These are phyloP conservation scores for Emericellopsis terricola DNA, from an alignment of 495 filamentous ascomycete genomes.

Conservation along the genomic window DNA sequence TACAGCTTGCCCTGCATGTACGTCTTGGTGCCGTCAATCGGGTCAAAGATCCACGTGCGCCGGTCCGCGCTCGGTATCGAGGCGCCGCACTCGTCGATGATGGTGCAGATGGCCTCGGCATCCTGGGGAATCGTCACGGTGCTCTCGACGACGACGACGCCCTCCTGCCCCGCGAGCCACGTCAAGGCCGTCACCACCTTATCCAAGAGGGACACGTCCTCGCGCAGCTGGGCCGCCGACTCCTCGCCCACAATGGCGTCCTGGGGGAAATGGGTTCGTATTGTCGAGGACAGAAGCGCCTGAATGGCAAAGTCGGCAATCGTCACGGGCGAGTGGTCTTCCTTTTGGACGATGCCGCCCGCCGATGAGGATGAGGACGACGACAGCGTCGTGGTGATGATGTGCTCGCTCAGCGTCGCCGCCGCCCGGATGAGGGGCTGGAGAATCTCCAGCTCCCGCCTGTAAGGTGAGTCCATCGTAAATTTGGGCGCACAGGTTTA, in stretches of 20 bases:
- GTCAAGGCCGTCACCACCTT: conserved; percentile 32
- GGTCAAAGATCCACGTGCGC: conserved; percentile 49
- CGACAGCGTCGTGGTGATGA: conserved; percentile 11
- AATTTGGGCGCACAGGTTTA: too few relatives aligned
- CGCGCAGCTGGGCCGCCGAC: conserved; percentile 32
- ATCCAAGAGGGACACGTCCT: conserved; percentile 27
- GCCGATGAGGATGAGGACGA: too few relatives aligned
- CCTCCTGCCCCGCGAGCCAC: conserved; percentile 9
- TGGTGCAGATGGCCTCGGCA: conserved; percentile 36
- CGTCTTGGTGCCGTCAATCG: conserved; percentile 53
- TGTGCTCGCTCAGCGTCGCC: conserved; percentile 17
- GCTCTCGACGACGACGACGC: conserved; percentile 14
- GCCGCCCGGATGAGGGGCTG: conserved; percentile 15
- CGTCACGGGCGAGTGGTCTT: conserved; percentile 42
- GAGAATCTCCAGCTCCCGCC: conserved; percentile 11
- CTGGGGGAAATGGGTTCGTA: conserved; percentile 33
- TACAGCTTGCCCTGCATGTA: conserved; percentile 47
- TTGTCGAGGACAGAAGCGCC: conserved; percentile 37
- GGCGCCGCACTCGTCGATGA: conserved; percentile 42
- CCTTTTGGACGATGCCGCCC: conserved; percentile 21
- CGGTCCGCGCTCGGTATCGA: conserved; percentile 20
- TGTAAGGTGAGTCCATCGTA: too few relatives aligned
- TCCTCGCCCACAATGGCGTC: conserved; percentile 48
- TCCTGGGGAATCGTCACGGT: conserved; percentile 21
- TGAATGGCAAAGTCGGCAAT: conserved; percentile 54